phyloP scores from a whole-genome alignment of 495 filamentous ascomycete genomes.

The Penicillium crystallinum region DNA sequence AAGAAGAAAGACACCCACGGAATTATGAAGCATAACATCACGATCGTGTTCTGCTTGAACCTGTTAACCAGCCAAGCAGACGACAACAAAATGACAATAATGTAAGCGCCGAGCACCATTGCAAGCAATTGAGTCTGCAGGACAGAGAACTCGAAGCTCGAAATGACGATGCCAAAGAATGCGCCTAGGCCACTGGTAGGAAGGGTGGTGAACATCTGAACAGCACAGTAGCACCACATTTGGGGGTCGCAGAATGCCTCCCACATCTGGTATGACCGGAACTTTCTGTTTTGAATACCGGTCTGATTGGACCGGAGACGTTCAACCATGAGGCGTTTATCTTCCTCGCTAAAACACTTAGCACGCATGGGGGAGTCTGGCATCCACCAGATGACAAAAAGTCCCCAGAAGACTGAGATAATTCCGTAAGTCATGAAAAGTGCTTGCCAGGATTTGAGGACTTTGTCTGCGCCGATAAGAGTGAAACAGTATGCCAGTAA shows the following conservation, averaged over 20 bases:
- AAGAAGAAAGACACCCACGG: slow-evolving; percentile 43
- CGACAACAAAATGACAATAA: slow-evolving; percentile 53
- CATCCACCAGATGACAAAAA: slow-evolving; percentile 43
- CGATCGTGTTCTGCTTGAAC: slow-evolving; percentile 56
- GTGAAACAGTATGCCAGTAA: slow-evolving; percentile 56
- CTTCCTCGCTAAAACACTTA: slow-evolving; percentile 44
- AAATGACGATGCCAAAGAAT: slow-evolving; percentile 59
- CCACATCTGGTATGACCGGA: slow-evolving; percentile 44
- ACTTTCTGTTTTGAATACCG: slow-evolving; percentile 49
- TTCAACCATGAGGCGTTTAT: slow-evolving; percentile 47
- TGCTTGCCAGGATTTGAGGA: slow-evolving; percentile 52
- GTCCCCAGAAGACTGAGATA: slow-evolving; percentile 47
- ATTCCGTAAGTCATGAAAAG: slow-evolving; percentile 56
- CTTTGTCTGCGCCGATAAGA: slow-evolving; percentile 38
- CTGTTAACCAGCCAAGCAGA: slow-evolving; percentile 62
- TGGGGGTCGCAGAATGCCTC: slow-evolving; percentile 42
- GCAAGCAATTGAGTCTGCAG: slow-evolving; percentile 46
- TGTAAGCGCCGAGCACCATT: slow-evolving; percentile 68
- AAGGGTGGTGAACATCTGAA: slow-evolving; percentile 62
- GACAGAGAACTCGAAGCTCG: slow-evolving; percentile 37
- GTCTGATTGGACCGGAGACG: slow-evolving; percentile 47
- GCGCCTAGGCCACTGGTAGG: slow-evolving; percentile 63
- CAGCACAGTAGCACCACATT: slow-evolving; percentile 43
- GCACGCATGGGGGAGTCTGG: slow-evolving; percentile 49
- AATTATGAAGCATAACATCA: slow-evolving; percentile 59